Base-by-base conservation (phyloP, 139 green algal species). In the Dunaliella sp. region DNA sequence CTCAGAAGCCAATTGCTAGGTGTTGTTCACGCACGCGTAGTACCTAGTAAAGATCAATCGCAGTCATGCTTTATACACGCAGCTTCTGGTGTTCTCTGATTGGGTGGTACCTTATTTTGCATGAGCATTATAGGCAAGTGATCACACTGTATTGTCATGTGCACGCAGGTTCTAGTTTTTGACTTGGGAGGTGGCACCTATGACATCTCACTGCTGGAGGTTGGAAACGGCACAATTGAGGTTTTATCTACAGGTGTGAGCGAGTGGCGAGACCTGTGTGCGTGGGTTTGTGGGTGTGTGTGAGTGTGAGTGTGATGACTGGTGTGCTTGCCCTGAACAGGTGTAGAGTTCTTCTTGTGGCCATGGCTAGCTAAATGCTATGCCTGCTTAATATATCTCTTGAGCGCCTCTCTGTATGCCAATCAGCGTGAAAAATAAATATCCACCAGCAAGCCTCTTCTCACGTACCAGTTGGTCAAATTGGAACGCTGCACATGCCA, bases 101-200 rank as follows among this genome's bases (percentile, higher is more conserved):
- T 76, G 59, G 59, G 59, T 24, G 24, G 59, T 76, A 76, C 25
- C 24, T 76, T 24, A n/a, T 24, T 76, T 24, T 76, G 59, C 25
- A 25, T 76, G 59, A n/a, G 24, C 59, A 76, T 25, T 76, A 76
- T 25, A n/a, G 59, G 24, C 59, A n/a, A n/a, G n/a, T n/a, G n/a
- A n/a, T n/a, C n/a, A n/a, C n/a, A n/a, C n/a, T n/a, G n/a, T n/a
- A n/a, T n/a, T n/a, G n/a, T n/a, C n/a, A n/a, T n/a, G n/a, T n/a
- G n/a, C n/a, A n/a, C 80, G 73, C 35, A 81, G 38, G 92, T 98
- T 80, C 90, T 98, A 36, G 96, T 98, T 80, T 95, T 98, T 84
- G 96, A 98, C 88, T 88, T 98, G 35, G 96, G 96, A 0, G 96
- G 96, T 7, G 96, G 96, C 80, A 98, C 96, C 3, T 97, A 95